These are phyloP conservation scores for Danielia reshetovae DNA, from an alignment of 805 yeast species.

Conservation along the genomic window DNA sequence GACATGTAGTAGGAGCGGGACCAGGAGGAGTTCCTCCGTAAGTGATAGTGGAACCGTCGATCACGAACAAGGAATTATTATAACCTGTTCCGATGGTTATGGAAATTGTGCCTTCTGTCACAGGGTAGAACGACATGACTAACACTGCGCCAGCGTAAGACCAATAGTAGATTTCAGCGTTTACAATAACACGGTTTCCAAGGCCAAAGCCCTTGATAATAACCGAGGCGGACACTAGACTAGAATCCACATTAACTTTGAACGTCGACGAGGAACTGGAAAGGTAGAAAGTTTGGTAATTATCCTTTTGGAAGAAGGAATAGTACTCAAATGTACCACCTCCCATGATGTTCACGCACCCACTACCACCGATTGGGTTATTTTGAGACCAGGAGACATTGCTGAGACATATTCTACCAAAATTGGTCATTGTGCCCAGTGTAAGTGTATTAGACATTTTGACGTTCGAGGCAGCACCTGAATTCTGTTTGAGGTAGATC, in stretches of 20 bases:
- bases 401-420: slow-evolving; percentile 5
- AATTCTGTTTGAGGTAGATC: not conserved
- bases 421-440: slow-evolving; percentile 1
- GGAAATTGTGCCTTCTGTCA: not conserved
- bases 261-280: slow-evolving; percentile 1
- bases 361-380: slow-evolving; percentile 1
- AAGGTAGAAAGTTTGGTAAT: slow-evolving; percentile 1
- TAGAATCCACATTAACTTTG: not conserved
- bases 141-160: not conserved
- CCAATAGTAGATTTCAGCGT: not conserved
- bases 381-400: slow-evolving; percentile 1
- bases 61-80: not conserved
- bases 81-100: slow-evolving; percentile 2
- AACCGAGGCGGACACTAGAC: not conserved
- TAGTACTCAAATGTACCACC: slow-evolving; percentile 1
- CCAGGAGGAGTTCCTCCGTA: not conserved
- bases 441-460: too few species aligned
- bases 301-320: not conserved
- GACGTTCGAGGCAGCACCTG: not conserved
- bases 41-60: not conserved
- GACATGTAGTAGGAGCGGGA: not conserved
- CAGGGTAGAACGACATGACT: not conserved
- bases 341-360: slow-evolving; percentile 4
- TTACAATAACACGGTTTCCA: not conserved
- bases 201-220: slow-evolving; percentile 3